Conservation (phyloP, 805 yeast genomes). For the Pichia paraexigua region DNA sequence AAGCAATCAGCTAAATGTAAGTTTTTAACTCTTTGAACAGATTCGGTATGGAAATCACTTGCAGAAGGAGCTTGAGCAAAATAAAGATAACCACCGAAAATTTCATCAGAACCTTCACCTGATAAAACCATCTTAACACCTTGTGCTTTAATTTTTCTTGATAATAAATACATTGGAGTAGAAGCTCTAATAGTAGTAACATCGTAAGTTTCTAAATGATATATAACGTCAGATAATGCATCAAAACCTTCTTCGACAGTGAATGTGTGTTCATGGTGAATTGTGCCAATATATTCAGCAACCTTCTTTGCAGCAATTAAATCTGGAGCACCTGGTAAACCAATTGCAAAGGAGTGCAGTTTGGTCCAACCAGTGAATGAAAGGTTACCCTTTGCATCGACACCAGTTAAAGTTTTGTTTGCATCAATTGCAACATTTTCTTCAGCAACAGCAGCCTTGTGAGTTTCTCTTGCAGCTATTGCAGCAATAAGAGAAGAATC, state of each 20-base stretch:
- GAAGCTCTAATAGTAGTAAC: conserved; percentile 99
- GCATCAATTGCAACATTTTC: conserved; percentile 42
- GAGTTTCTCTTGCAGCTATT: conserved; percentile 94
- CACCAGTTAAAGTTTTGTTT: conserved; percentile 71
- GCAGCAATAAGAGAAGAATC: conserved; percentile 96
- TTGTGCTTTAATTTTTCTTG: conserved; percentile 97
- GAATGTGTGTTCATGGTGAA: conserved; percentile 97
- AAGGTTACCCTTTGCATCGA: conserved; percentile 81
- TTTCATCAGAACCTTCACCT: conserved; percentile 99
- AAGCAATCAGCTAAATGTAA: conserved; percentile 94
- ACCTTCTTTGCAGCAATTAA: conserved; percentile 92
- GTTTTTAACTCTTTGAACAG: conserved; percentile 95
- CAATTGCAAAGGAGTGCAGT: conserved; percentile 94
- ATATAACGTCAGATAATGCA: conserved; percentile 88
- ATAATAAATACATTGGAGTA: conserved; percentile 94
- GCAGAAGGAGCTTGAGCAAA: conserved; percentile 95
- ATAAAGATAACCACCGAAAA: conserved; percentile 97
- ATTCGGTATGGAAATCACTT: conserved; percentile 88
- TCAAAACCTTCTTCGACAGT: conserved; percentile 96
- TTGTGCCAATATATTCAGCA: conserved; percentile 91
- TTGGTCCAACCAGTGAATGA: conserved; percentile 68
- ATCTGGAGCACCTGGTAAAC: conserved; percentile 97
- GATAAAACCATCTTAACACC: conserved; percentile 99
- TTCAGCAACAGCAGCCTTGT: conserved; percentile 54
- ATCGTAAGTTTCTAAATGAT: conserved; percentile 94